Evolutionary conservation across 257 asterid genomes (phyloP).

Genomic region (Ehretia macrophylla): DNA sequence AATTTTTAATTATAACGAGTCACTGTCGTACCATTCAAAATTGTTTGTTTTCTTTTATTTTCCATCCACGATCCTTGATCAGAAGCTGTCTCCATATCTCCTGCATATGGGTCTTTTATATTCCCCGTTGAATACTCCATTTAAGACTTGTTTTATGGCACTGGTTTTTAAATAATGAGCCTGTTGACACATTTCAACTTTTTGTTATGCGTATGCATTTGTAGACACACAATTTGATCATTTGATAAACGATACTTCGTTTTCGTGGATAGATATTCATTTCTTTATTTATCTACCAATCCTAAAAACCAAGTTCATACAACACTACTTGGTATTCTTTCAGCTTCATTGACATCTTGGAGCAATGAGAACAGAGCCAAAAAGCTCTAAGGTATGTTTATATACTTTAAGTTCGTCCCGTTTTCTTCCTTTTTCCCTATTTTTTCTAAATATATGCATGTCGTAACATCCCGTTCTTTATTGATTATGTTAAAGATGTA

Average conservation of each 20-base stretch:
- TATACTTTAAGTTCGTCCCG: no score
- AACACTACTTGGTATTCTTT: conserved; percentile 9
- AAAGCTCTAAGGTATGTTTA: conserved; percentile 37
- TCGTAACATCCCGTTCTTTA: no score
- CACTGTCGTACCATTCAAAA: no score
- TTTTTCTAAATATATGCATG: no score
- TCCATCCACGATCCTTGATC: conserved; percentile 21
- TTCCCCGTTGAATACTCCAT: conserved; percentile 22
- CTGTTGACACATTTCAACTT: conserved; percentile 29
- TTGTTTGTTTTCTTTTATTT: neutral
- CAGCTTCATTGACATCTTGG: conserved; percentile 19
- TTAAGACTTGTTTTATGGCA: conserved; percentile 21
- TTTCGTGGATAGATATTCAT: conserved; percentile 4
- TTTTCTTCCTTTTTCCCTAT: neutral
- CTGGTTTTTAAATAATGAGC: conserved; percentile 13
- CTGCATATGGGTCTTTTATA: conserved; percentile 47
- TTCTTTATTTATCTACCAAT: neutral
- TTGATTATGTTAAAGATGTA: no score
- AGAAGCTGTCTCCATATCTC: conserved; percentile 51
- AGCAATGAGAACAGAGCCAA: conserved; percentile 52
- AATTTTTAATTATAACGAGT: no score
- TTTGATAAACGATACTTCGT: conserved; percentile 2
- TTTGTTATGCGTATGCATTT: neutral
- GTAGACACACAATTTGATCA: conserved; percentile 2
- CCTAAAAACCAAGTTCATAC: conserved; percentile 12